Evolutionary conservation across 139 green algal species (phyloP).

Genomic region (Auxenochlorella protothecoides): DNA sequence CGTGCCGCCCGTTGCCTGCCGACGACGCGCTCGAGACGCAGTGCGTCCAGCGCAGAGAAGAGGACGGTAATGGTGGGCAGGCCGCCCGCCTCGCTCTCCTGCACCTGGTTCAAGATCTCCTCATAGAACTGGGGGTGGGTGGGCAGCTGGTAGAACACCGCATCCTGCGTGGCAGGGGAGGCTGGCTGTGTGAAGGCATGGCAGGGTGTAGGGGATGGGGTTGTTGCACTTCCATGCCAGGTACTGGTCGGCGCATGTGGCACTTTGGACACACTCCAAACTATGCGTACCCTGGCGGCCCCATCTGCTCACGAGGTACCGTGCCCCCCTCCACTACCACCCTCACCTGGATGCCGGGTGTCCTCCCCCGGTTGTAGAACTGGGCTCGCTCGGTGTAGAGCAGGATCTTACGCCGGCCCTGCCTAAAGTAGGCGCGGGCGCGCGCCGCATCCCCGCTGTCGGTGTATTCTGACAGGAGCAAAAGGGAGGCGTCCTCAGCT

Average conservation of each 20-base stretch:
- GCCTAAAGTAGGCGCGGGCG: conserved; percentile 60
- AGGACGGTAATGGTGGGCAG: conserved; percentile 43
- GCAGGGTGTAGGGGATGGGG: too few species aligned
- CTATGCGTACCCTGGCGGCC: too few species aligned
- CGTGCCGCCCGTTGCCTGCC: conserved; percentile 40
- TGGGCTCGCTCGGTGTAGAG: conserved; percentile 91
- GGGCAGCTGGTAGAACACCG: conserved; percentile 80
- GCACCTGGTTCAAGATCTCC: conserved; percentile 67
- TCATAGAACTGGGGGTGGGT: conserved; percentile 70
- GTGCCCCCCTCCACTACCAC: too few species aligned
- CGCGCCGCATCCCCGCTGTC: conserved; percentile 49
- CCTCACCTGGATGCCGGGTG: conserved; percentile 63
- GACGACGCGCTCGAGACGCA: conserved; percentile 66
- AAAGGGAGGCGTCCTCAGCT: conserved; percentile 42
- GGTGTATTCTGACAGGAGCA: conserved; percentile 73
- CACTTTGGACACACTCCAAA: too few species aligned
- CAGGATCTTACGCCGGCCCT: conserved; percentile 59
- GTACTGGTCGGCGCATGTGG: too few species aligned
- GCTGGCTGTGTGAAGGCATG: too few species aligned
- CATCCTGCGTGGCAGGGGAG: conserved; percentile 30
- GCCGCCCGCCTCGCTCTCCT: neutral
- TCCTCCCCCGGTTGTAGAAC: conserved; percentile 80
- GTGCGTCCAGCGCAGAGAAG: conserved; percentile 48
- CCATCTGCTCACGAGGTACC: too few species aligned
- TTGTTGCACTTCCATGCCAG: too few species aligned